A percentile compares a stretch with the other conserved stretches of the same genome.
Conservation (phyloP, 352 stramenopile species). For the Phytophthora chlamydospora region DNA sequence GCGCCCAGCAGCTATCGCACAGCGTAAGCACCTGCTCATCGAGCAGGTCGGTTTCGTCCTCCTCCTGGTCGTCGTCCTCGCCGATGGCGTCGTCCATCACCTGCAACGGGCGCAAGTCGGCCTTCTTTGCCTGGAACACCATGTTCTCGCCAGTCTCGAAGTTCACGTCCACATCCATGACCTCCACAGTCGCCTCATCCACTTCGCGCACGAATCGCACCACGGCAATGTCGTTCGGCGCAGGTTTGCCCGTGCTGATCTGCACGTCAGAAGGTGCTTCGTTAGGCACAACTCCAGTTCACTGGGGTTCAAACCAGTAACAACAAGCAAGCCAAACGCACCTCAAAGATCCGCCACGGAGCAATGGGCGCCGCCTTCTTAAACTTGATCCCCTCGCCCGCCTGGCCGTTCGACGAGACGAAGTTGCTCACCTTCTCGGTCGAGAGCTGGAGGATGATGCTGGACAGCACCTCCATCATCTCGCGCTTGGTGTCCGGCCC, state of each 20-base stretch:
- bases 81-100: slow-evolving; percentile 83
- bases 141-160: slow-evolving; percentile 89
- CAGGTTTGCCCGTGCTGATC: slow-evolving; percentile 78
- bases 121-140: slow-evolving; percentile 71
- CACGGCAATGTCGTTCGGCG: slow-evolving; percentile 84
- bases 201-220: slow-evolving; percentile 84
- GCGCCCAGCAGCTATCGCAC: slow-evolving; percentile 85
- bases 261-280: slow-evolving; percentile 24
- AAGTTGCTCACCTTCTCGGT: slow-evolving; percentile 76
- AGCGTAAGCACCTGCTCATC: slow-evolving; percentile 88
- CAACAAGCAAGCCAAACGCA: slow-evolving; percentile 23
- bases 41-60: slow-evolving; percentile 72
- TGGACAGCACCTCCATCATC: slow-evolving; percentile 72
- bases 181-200: slow-evolving; percentile 75
- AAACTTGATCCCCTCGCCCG: slow-evolving; percentile 56
- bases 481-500: slow-evolving; percentile 64
- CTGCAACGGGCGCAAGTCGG: slow-evolving; percentile 69
- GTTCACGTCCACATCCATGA: slow-evolving; percentile 89
- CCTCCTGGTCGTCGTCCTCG: slow-evolving; percentile 77
- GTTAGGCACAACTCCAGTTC: slow-evolving; percentile 16
- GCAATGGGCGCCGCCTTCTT: slow-evolving; percentile 66
- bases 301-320: slow-evolving; percentile 11
- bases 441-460: slow-evolving; percentile 82
- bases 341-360: slow-evolving; percentile 87
- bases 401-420: slow-evolving; percentile 52